These are phyloP conservation scores for Auriscalpium orientale DNA, from an alignment of 768 basidiomycete genomes.

Conservation along the genomic window DNA sequence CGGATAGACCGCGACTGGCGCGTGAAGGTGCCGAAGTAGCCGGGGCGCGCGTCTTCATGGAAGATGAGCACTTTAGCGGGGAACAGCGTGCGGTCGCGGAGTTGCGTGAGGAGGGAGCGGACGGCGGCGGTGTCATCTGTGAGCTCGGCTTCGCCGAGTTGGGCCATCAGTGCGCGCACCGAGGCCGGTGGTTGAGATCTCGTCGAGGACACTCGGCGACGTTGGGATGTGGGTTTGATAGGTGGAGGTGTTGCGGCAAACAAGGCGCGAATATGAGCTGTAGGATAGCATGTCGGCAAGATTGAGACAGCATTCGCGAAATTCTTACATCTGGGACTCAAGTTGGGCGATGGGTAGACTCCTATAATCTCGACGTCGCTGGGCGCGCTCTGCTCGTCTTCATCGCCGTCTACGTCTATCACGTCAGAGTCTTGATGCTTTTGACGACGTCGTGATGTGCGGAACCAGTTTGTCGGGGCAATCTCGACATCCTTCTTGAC, in stretches of 20 bases:
- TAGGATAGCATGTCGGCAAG: background rate
- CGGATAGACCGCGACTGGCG: slow-evolving; percentile 71
- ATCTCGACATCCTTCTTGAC: slow-evolving; percentile 67
- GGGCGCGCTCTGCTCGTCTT: slow-evolving; percentile 20
- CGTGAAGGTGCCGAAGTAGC: slow-evolving; percentile 94
- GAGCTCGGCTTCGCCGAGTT: slow-evolving; percentile 73
- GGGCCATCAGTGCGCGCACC: slow-evolving; percentile 46
- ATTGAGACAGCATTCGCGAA: no score
- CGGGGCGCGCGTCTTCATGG: slow-evolving; percentile 76
- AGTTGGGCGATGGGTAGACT: slow-evolving; percentile 5
- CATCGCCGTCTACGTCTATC: slow-evolving; percentile 56
- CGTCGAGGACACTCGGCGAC: background rate
- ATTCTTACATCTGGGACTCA: slow-evolving; percentile 35
- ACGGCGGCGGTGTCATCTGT: slow-evolving; percentile 64
- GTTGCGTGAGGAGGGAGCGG: slow-evolving; percentile 49
- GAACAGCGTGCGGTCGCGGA: slow-evolving; percentile 54
- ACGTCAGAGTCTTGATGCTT: slow-evolving; percentile 29
- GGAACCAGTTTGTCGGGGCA: slow-evolving; percentile 70
- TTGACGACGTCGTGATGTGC: slow-evolving; percentile 20
- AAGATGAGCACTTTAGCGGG: slow-evolving; percentile 84
- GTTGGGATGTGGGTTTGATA: slow-evolving; percentile 4
- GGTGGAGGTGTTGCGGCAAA: slow-evolving; percentile 14
- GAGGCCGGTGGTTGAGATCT: background rate
- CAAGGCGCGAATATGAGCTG: slow-evolving; percentile 18
- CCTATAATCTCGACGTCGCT: slow-evolving; percentile 21